phyloP scores from a whole-genome alignment of 192 early-diverging fungal genomes.

The Coemansia sp. region DNA sequence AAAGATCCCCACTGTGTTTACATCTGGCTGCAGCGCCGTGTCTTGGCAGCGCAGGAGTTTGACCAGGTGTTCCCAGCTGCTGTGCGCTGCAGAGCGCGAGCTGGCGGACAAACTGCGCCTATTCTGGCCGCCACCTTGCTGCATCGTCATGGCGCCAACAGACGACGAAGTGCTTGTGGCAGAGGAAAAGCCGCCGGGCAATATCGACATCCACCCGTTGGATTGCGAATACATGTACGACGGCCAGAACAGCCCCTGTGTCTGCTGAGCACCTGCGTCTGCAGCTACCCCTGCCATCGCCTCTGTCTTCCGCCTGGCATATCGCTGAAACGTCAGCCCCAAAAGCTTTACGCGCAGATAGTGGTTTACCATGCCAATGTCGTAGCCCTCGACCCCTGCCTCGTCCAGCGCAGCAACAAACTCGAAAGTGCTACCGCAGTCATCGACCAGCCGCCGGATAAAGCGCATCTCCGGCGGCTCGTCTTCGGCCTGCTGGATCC shows the following conservation, averaged over 20 bases:
- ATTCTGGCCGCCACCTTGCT: background rate
- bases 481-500: slow-evolving; percentile 1
- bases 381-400: slow-evolving; percentile 27
- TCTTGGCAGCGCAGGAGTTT: background rate
- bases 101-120: background rate
- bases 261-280: background rate
- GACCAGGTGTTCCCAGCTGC: slow-evolving; percentile 35
- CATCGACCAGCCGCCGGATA: slow-evolving; percentile 17
- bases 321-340: slow-evolving; percentile 47
- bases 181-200: background rate
- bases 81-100: slow-evolving; percentile 7
- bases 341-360: slow-evolving; percentile 40
- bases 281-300: background rate
- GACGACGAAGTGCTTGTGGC: background rate
- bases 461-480: slow-evolving; percentile 15
- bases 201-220: slow-evolving; percentile 12
- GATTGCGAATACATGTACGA: slow-evolving; percentile 43
- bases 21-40: slow-evolving; percentile 17
- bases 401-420: slow-evolving; percentile 20
- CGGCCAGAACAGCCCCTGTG: slow-evolving; percentile 36
- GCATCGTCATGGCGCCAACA: background rate
- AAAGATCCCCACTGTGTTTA: slow-evolving; percentile 36
- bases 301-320: slow-evolving; percentile 20
- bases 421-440: slow-evolving; percentile 11
- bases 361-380: slow-evolving; percentile 40